Base-by-base conservation (phyloP, 306 rosid species). In the Morella rubra region DNA sequence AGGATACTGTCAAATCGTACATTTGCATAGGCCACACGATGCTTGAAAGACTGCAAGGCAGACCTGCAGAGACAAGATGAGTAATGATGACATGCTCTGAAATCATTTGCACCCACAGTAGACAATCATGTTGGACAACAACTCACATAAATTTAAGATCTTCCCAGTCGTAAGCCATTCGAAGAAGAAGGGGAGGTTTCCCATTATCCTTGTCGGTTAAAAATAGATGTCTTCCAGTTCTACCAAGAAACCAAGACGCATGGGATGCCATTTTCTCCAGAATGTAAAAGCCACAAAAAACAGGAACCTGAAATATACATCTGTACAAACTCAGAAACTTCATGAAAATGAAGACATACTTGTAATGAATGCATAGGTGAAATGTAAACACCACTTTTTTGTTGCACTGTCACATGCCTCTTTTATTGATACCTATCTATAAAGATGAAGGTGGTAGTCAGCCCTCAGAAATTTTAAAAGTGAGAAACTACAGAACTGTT, bases 101-200 rank as follows among this genome's bases (percentile, higher is more conserved):
- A 54, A 87, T 58, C 74, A 81, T 61, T 67, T 55, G 45, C 16
- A 42, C 51, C 49, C 10, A 44, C 49, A 50, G 46, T 42, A 69
- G 74, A 42, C 11, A 6, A 41, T 13, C 58, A 58, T 47, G 44
- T 70, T 12, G 65, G 32, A 69, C 6, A 18, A 40, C 50, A 58
- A 77, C 93, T 87, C 83, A 90, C 98, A 94, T 40, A 79, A 90
- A 94, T 79, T 89, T 90, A 45, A 90, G 78, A 78, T 94, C 89
- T 72, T 90, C 91, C 4, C 80, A 11, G 85, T 94, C 96, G 60
- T 75, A 56, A 54, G 83, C 91, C 98, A 94, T 94, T 65, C 70
- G 96, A 68, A 89, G 87, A 83, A 94, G 97, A 76, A 94, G 97
- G 55, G 97, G 98, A 79, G 92, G 86, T 64, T 89, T 90, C 61